phyloP scores from a whole-genome alignment of 2,329 filamentous ascomycete genomes.

The Claviceps africana region DNA sequence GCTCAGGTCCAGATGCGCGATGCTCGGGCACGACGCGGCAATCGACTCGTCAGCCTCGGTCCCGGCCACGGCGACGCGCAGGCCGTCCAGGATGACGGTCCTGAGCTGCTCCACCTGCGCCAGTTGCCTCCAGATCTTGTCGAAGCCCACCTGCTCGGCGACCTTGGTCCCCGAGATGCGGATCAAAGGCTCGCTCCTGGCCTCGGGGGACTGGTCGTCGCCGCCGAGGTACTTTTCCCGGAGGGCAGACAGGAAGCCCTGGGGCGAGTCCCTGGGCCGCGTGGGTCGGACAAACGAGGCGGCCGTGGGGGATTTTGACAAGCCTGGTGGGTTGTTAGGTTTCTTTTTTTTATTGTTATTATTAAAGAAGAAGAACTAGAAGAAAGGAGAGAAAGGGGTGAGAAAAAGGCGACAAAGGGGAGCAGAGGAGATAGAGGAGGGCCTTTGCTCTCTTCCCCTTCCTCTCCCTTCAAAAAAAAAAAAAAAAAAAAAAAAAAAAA shows the following conservation, averaged over 20 bases:
- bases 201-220: conserved; percentile 18
- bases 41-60: conserved; percentile 25
- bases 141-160: conserved; percentile 87
- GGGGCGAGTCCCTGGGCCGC: conserved; percentile 51
- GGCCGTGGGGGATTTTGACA: conserved; percentile 50
- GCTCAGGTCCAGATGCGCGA: conserved; percentile 71
- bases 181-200: conserved; percentile 36
- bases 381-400: not conserved
- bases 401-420: not conserved
- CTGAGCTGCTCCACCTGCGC: conserved; percentile 64
- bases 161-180: conserved; percentile 58
- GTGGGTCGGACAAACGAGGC: conserved; percentile 79
- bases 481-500: not conserved
- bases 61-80: conserved; percentile 39
- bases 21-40: conserved; percentile 43
- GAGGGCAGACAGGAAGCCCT: conserved; percentile 67
- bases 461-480: too few species aligned
- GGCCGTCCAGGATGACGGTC: conserved; percentile 68
- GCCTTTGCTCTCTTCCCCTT: too few species aligned
- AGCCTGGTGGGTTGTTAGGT: conserved; percentile 28
- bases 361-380: not conserved
- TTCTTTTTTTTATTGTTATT: too few species aligned
- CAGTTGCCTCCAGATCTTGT: conserved; percentile 74
- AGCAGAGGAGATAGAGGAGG: not conserved
- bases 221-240: conserved; percentile 63